Conservation (phyloP, 805 yeast species). For the Saturnispora hagleri region DNA sequence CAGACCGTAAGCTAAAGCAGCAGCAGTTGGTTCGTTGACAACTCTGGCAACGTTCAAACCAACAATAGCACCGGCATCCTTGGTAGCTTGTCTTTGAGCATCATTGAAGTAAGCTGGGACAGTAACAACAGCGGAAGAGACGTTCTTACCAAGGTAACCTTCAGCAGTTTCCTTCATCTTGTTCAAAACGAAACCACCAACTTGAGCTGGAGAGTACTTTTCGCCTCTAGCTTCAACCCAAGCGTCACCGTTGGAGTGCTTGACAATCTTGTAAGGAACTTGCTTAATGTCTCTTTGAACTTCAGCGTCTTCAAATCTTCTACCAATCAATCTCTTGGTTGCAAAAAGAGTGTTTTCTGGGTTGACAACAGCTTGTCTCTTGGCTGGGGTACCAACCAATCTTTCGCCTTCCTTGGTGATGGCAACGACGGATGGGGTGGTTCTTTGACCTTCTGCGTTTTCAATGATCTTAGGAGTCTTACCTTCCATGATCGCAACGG, state of each 20-base stretch:
- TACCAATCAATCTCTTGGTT: slow-evolving; percentile 73
- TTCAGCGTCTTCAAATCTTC: slow-evolving; percentile 58
- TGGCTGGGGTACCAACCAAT: slow-evolving; percentile 62
- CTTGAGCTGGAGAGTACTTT: slow-evolving; percentile 57
- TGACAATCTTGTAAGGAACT: slow-evolving; percentile 55
- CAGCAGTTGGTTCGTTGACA: slow-evolving; percentile 87
- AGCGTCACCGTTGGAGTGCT: slow-evolving; percentile 58
- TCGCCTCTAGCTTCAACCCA: slow-evolving; percentile 46
- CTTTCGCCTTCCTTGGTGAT: slow-evolving; percentile 37
- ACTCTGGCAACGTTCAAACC: slow-evolving; percentile 86
- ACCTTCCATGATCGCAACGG: slow-evolving; percentile 69
- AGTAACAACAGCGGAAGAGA: slow-evolving; percentile 83
- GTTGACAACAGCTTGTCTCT: slow-evolving; percentile 67
- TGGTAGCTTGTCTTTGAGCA: slow-evolving; percentile 89
- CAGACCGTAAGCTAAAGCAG: slow-evolving; percentile 91
- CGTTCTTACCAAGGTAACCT: slow-evolving; percentile 78
- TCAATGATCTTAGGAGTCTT: slow-evolving; percentile 57
- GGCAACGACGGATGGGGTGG: slow-evolving; percentile 76
- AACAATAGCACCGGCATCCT: slow-evolving; percentile 96
- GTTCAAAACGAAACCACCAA: slow-evolving; percentile 68
- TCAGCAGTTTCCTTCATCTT: slow-evolving; percentile 99
- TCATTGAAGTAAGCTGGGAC: slow-evolving; percentile 89
- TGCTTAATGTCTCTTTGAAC: slow-evolving; percentile 57
- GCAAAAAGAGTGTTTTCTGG: slow-evolving; percentile 75
- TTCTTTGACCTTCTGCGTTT: slow-evolving; percentile 69